phyloP scores from a whole-genome alignment of 192 early-diverging fungal genomes.

The Chytriomyces hyalinus region DNA sequence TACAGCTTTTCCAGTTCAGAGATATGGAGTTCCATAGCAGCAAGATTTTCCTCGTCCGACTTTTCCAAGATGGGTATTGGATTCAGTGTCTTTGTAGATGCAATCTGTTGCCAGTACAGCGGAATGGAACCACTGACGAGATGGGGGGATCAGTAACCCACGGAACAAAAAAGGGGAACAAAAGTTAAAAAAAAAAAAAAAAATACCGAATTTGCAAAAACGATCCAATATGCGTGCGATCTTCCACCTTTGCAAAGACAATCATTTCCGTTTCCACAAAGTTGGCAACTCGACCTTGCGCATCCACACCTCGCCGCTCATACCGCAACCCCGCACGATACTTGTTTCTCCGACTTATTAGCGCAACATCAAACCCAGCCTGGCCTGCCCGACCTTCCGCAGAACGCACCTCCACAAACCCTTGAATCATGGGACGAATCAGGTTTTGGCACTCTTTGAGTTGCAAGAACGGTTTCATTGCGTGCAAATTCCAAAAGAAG shows the following conservation, averaged over 20 bases:
- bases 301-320: slow-evolving; percentile 92
- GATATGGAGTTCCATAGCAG: slow-evolving; percentile 12
- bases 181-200: background rate
- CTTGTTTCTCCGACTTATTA: slow-evolving; percentile 56
- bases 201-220: slow-evolving; percentile 86
- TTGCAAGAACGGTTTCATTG: slow-evolving; percentile 72
- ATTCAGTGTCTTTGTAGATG: slow-evolving; percentile 75
- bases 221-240: slow-evolving; percentile 63
- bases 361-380: slow-evolving; percentile 14
- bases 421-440: slow-evolving; percentile 19
- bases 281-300: slow-evolving; percentile 92
- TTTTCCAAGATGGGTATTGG: slow-evolving; percentile 18
- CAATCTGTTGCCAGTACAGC: slow-evolving; percentile 90
- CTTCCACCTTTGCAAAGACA: slow-evolving; percentile 57
- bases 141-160: background rate
- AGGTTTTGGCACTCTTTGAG: slow-evolving; percentile 20
- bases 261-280: slow-evolving; percentile 98
- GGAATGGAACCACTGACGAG: slow-evolving; percentile 83
- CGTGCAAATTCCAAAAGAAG: slow-evolving; percentile 91
- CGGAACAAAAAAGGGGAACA: background rate
- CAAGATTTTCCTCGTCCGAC: slow-evolving; percentile 26
- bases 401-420: slow-evolving; percentile 12
- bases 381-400: background rate
- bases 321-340: slow-evolving; percentile 82
- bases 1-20: slow-evolving; percentile 64